These are phyloP conservation scores for Tetrapisispora pingtungensis DNA, from an alignment of 805 yeast species.

Conservation along the genomic window DNA sequence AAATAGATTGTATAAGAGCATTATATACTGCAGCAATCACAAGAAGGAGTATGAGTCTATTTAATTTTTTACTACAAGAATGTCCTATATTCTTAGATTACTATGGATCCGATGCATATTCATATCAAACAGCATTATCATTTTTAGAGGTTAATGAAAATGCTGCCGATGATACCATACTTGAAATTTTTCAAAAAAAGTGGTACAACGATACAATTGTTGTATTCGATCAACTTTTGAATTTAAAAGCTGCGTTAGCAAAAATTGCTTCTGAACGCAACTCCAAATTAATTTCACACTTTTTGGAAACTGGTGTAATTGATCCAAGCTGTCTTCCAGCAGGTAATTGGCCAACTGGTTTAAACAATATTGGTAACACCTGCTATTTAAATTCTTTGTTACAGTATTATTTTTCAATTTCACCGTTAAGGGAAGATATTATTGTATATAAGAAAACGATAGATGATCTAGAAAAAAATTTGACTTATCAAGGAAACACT, in stretches of 20 bases:
- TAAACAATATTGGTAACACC: conserved; percentile 91
- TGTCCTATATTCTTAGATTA: conserved; percentile 22
- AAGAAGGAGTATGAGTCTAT: conserved; percentile 47
- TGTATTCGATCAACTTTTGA: conserved; percentile 40
- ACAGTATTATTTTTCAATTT: conserved; percentile 81
- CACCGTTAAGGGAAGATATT: conserved; percentile 64
- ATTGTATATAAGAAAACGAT: conserved; percentile 40
- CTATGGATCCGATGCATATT: conserved; percentile 19
- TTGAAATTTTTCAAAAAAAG: conserved; percentile 25
- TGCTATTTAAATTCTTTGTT: conserved; percentile 86
- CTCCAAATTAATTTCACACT: conserved; percentile 47
- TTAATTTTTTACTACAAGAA: conserved; percentile 40
- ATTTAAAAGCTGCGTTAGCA: conserved; percentile 47
- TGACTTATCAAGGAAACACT: not conserved
- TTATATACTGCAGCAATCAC: conserved; percentile 50
- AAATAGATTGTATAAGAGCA: conserved; percentile 39
- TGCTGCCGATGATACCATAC: conserved; percentile 43
- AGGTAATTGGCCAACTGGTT: conserved; percentile 78
- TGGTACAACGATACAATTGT: conserved; percentile 20
- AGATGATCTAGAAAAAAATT: conserved; percentile 11
- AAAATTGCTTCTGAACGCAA: conserved; percentile 44
- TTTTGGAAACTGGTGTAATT: conserved; percentile 49
- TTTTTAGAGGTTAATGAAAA: conserved; percentile 39
- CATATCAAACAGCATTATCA: conserved; percentile 36
- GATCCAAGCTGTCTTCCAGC: conserved; percentile 52